Base-by-base conservation (phyloP, 2,329 filamentous ascomycete species). In the Aspergillus brunneoviolaceus region DNA sequence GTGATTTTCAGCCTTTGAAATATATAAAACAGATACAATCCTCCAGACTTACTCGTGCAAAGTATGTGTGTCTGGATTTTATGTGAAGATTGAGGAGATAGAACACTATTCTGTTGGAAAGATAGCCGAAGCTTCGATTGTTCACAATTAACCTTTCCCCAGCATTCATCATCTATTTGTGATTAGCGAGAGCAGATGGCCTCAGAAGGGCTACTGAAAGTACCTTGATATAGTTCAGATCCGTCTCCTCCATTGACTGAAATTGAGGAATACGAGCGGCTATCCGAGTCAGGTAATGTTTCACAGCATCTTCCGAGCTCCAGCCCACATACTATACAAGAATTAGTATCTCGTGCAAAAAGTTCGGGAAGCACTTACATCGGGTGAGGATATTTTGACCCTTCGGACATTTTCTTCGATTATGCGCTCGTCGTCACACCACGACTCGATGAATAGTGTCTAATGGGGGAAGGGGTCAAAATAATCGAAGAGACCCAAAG, bases 61-160 rank as follows among this genome's bases (percentile, higher is more conserved):
- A 98, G 77, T 96, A 98, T 6, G 92, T 98, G 63, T 91, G 91
- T 59, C 94, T 87, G 52, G 90, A 90, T 76, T 99, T 98, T 81
- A 97, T 97, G 76, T 99, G 95, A 25, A 98, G 82, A 71, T 99
- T 99, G 72, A 96, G 91, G 51, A 99, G 86, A 76, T 98, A 99
- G 78, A 99, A 99, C 58, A 99, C 94, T 66, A 99, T 99, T 62
- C 95, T 88, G 74, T 99, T 93, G 0, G 93, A 96, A 33, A 99
- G 84, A 72, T 99, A 99, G 69, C 93, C 94, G 76, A 99, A 98
- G 72, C 89, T 93, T 74, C 95, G 91, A 67, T 98, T 97, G 80
- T 99, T 99, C 77, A 98, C 94, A 69, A 94, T 89, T 72, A 99
- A 89, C 67, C 92, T 88, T 72, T 94, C 87, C 49, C 95, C 95